Conservation (phyloP, 441 rosid genomes). For the Adansonia grandidieri region DNA sequence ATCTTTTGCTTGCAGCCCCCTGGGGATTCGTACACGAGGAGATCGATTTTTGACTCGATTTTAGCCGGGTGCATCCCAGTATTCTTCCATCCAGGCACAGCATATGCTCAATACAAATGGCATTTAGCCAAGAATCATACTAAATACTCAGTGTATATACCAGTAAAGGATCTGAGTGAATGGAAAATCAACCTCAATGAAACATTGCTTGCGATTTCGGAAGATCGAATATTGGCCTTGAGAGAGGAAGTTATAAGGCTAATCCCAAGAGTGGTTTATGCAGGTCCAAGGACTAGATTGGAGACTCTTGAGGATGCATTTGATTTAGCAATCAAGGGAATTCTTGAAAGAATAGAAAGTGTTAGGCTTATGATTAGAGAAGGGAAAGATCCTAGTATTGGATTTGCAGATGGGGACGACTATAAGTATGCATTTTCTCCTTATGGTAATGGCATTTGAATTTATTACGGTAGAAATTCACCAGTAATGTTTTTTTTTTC, state of each 20-base stretch:
- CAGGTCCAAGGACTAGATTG: conserved; percentile 50
- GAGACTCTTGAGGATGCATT: conserved; percentile 71
- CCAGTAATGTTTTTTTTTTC: background rate
- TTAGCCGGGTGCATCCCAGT: conserved; percentile 88
- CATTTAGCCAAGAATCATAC: conserved; percentile 63
- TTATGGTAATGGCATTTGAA: conserved; percentile 39
- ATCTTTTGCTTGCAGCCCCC: conserved; percentile 81
- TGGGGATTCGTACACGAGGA: conserved; percentile 85
- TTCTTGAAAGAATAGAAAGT: conserved; percentile 58
- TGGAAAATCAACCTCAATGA: conserved; percentile 56
- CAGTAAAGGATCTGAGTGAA: conserved; percentile 57
- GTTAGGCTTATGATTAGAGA: conserved; percentile 52
- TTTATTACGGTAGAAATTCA: background rate
- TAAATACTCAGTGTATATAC: conserved; percentile 69
- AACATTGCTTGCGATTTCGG: conserved; percentile 49
- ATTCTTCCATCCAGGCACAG: conserved; percentile 81
- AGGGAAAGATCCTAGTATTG: conserved; percentile 60
- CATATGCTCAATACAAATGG: conserved; percentile 78
- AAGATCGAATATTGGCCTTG: conserved; percentile 48
- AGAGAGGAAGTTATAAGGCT: conserved; percentile 67
- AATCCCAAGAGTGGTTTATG: conserved; percentile 67
- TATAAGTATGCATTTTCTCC: conserved; percentile 64
- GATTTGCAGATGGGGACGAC: conserved; percentile 69
- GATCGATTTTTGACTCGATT: conserved; percentile 78
- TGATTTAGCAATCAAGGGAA: conserved; percentile 72